Evolutionary conservation across 129 eudicot species (phyloP).

Genomic region (Heracleum sosnowskyi): DNA sequence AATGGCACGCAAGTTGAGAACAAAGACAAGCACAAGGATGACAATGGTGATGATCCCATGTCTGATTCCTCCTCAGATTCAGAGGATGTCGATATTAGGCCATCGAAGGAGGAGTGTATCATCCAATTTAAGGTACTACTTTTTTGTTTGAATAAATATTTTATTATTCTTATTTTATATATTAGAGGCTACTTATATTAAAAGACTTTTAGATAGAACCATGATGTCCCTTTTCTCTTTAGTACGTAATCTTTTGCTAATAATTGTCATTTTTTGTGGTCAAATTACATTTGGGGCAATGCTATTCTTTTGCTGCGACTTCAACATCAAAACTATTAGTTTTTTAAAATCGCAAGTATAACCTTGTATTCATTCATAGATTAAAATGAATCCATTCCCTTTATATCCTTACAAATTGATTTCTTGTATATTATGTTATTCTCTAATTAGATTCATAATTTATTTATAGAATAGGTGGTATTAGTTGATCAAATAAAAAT

Average conservation of each 20-base stretch:
- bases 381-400: too few species aligned
- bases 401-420: too few species aligned
- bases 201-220: neutral
- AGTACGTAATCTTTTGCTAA: neutral
- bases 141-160: neutral
- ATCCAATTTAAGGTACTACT: constrained; percentile 70
- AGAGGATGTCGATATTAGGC: constrained; percentile 81
- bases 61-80: constrained; percentile 93
- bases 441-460: too few species aligned
- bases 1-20: constrained; percentile 60
- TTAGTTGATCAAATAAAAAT: too few species aligned
- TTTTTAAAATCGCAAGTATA: too few species aligned
- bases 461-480: too few species aligned
- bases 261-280: neutral
- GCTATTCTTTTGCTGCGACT: too few species aligned
- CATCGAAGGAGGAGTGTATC: constrained; percentile 80
- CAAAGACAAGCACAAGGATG: constrained; percentile 65
- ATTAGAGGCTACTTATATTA: too few species aligned
- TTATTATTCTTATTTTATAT: neutral
- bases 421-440: too few species aligned
- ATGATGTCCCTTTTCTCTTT: neutral
- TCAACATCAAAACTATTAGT: too few species aligned
- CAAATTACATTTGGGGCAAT: too few species aligned
- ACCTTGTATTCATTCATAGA: too few species aligned
- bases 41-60: constrained; percentile 50